Base-by-base conservation (phyloP, 2,329 filamentous ascomycete species). In the Fusarium pseudoanthophilum region DNA sequence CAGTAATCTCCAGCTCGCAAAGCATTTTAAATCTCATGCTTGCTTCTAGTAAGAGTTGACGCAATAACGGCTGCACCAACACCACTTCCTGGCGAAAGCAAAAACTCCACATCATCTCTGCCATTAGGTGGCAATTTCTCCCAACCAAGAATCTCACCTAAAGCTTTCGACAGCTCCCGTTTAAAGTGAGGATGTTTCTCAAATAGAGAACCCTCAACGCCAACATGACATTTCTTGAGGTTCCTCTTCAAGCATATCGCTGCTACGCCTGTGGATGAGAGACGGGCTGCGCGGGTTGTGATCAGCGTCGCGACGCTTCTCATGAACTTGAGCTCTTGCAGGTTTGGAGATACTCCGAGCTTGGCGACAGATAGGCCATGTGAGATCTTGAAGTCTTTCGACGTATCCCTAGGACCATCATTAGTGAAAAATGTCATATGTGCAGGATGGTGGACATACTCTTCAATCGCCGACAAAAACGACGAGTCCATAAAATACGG, bases 121-220 rank as follows among this genome's bases (percentile, higher is more conserved):
- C 30, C 26, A 0, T 26, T n/a, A 13, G 26, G 2, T 0, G 64
- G 21, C 3, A 2, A 3, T 0, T 24, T 16, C 2, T 49, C 30
- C 14, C 49, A 58, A 4, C 20, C 37, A 11, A 66, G 30, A 0
- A 99, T 98, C 86, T 99, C 96, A 57, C 94, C 91, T 51, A 99
- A 88, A n/a, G 95, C 96, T 81, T 92, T 88, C 7, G 96, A 95
- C 60, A 95, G 94, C 59, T 95, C 92, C 58, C 91, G 88, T 87
- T 98, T 97, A 89, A 99, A 99, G 85, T 97, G 93, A 11, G 96
- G 96, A 84, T 98, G 98, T 82, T 98, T 98, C 88, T 97, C 98
- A 86, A 99, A 98, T 62, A 99, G 95, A 21, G 94, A 97, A 36
- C 96, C 96, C 80, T 99, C 96, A 45, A 96, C 96, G 77, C 96